A percentile compares a stretch with the other conserved stretches of the same genome.
These are phyloP conservation scores for Curvularia sp. DNA, from an alignment of 2,329 filamentous ascomycete species.

Conservation along the genomic window DNA sequence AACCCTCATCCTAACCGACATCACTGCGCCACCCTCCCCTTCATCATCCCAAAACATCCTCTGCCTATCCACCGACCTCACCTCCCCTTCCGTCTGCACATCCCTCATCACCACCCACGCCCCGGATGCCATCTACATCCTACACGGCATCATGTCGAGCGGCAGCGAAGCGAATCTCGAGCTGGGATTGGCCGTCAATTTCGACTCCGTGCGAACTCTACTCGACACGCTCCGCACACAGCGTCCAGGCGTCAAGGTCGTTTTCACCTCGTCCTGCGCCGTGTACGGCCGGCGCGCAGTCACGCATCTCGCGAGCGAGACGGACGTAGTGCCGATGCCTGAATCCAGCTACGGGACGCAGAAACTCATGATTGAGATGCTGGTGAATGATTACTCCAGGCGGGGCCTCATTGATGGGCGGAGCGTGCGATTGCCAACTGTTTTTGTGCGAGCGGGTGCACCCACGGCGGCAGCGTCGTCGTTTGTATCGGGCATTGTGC, in stretches of 20 bases:
- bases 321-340: conserved; percentile 63
- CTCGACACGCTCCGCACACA: conserved; percentile 60
- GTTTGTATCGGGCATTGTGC: conserved; percentile 69
- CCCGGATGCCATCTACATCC: conserved; percentile 59
- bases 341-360: conserved; percentile 69
- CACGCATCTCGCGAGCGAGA: conserved; percentile 43
- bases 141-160: conserved; percentile 73
- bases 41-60: conserved; percentile 53
- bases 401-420: conserved; percentile 65
- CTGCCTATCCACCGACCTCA: conserved; percentile 61
- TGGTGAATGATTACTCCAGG: conserved; percentile 69
- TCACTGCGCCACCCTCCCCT: conserved; percentile 57
- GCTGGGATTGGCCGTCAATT: conserved; percentile 65
- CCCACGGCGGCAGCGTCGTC: conserved; percentile 68
- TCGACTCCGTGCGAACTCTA: conserved; percentile 64
- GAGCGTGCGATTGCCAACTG: conserved; percentile 65
- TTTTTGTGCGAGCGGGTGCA: conserved; percentile 66
- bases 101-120: conserved; percentile 31
- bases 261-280: conserved; percentile 68
- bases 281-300: conserved; percentile 68
- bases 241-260: conserved; percentile 51
- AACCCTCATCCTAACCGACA: conserved; percentile 64
- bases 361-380: conserved; percentile 67
- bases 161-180: conserved; percentile 68
- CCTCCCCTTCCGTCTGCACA: conserved; percentile 42